These are phyloP conservation scores for Amniculicola lignicola DNA, from an alignment of 495 filamentous ascomycete species.

Conservation along the genomic window DNA sequence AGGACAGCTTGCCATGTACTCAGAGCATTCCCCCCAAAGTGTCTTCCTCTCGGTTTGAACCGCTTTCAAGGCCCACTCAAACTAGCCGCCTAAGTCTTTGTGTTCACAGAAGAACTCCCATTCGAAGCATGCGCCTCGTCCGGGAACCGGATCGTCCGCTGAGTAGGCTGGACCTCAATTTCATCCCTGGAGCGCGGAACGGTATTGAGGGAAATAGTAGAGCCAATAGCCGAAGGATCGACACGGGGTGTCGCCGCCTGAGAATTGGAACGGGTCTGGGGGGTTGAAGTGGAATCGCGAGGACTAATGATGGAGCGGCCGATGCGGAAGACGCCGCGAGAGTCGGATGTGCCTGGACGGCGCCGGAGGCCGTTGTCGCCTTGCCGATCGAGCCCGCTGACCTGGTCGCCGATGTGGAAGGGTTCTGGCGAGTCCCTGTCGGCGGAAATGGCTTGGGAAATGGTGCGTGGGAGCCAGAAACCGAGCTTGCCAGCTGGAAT, in stretches of 20 bases:
- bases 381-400: not conserved
- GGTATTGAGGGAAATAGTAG: too few relatives aligned
- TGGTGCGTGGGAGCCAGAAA: constrained; percentile 70
- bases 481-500: constrained; percentile 83
- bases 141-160: constrained; percentile 26
- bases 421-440: constrained; percentile 18
- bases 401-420: constrained; percentile 26
- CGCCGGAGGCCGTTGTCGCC: constrained; percentile 1
- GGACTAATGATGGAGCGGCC: constrained; percentile 20
- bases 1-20: too few relatives aligned
- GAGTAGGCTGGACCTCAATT: not conserved
- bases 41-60: too few relatives aligned
- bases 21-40: too few relatives aligned
- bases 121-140: constrained; percentile 22
- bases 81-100: not conserved
- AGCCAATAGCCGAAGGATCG: too few relatives aligned
- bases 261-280: too few relatives aligned
- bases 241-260: too few relatives aligned
- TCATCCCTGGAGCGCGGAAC: too few relatives aligned
- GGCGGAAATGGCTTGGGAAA: constrained; percentile 58
- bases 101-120: not conserved
- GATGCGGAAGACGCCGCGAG: constrained; percentile 16
- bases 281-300: not conserved
- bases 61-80: not conserved
- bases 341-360: constrained; percentile 3